Percentiles rank a stretch among this genome's conserved stretches.
Evolutionary conservation across 192 early-diverging fungal species (phyloP).

Genomic region (Podila horticola): DNA sequence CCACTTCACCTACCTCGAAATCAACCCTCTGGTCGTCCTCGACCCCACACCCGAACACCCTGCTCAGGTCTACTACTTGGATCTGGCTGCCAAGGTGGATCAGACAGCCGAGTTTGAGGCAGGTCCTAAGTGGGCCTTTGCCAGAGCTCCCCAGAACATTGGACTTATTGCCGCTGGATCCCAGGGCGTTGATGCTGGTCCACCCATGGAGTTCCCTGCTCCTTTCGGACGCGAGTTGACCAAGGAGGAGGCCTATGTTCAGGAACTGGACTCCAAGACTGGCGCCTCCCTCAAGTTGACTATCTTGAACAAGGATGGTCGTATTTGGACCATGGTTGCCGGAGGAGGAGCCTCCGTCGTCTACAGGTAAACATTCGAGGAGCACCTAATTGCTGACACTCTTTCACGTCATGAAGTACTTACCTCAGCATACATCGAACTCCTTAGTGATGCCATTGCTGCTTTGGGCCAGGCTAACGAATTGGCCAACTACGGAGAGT

Average conservation of each 20-base stretch:
- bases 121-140: conserved; percentile 96
- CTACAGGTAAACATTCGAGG: conserved; percentile 61
- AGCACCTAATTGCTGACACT: background rate
- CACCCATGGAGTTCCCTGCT: conserved; percentile 95
- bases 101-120: conserved; percentile 98
- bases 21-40: conserved; percentile 98
- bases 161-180: conserved; percentile 41
- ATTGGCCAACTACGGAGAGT: conserved; percentile 99
- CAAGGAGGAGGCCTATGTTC: conserved; percentile 98
- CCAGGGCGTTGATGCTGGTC: conserved; percentile 73
- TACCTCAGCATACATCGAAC: background rate
- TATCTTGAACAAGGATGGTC: conserved; percentile 93
- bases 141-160: conserved; percentile 70
- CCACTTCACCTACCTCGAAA: conserved; percentile 99
- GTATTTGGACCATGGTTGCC: conserved; percentile 99
- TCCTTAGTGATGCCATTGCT: conserved; percentile 93
- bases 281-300: conserved; percentile 99
- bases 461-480: conserved; percentile 93
- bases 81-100: conserved; percentile 98
- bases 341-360: conserved; percentile 99
- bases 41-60: conserved; percentile 64
- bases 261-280: conserved; percentile 97
- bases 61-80: conserved; percentile 89
- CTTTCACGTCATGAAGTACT: background rate
- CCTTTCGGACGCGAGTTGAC: conserved; percentile 97